Evolutionary conservation across 305 asterid genomes (phyloP), one percentile per base, ranked within the genome.

Genomic region (Withania somnifera): DNA sequence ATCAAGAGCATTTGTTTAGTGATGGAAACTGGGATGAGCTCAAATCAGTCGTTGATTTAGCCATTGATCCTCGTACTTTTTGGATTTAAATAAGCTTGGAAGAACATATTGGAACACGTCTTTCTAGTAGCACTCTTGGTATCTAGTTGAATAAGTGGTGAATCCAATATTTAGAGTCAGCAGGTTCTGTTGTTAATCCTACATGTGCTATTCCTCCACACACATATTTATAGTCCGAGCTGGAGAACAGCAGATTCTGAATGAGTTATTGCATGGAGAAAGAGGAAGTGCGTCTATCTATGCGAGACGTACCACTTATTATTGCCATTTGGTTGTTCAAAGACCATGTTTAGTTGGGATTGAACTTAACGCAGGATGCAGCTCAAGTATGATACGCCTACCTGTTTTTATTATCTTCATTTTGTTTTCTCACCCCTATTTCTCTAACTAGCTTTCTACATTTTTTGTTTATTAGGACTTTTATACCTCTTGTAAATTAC

Each of bases 11-110:
- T 40, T 51, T 78, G 26, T 50, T 78, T 58, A 69, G 61, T 36
- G 82, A 57, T 36, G 81, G 83, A 15, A 71, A 63, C 36, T 85
- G 86, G 86, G 86, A 79, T 60, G 88, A 85, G 30, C 82, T 82
- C 8, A 79, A 82, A 77, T 82, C 86, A 1, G 82, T 82, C 3
- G 84, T 85, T 38, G 88, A 79, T 22, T 73, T 75, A 14, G 81
- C 76, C 2, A 19, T 58, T 54, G 79, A 85, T 80, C 82, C 85
- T 67, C 22, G 13, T 20, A 47, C 40, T 61, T 17, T 71, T 22
- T 78, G 82, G 77, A 75, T 75, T 75, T 26, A 75, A 51, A 50
- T 50, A 26, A 28, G 24, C 5, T n/a, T 47, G 24, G 60, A 73
- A 9, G 45, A 26, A 45, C 1, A 26, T 1, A 61, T 47, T 24